Base-by-base conservation (phyloP, 805 yeast genomes). In the Candida tallmaniae region DNA sequence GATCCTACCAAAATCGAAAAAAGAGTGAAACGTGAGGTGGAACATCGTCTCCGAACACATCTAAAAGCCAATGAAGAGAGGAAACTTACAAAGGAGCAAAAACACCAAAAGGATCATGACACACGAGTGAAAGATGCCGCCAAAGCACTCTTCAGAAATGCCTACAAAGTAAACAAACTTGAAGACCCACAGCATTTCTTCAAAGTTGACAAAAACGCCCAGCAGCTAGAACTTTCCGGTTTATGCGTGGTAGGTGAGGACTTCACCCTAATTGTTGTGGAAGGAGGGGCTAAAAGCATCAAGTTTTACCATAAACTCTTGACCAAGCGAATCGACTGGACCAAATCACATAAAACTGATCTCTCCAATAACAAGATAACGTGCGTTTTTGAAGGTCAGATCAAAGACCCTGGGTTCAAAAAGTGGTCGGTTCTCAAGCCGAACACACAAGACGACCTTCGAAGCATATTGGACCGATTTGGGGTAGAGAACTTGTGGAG, bases 1-100 rank as follows among this genome's bases (percentile, higher is more conserved):
- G 95, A 93, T 52, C 97, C 98, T 1, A 90, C 97, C 0, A 76
- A 76, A 3, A 80, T 88, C 45, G 98, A 90, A 50, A 65, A 68
- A 55, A 58, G 69, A 32, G 96, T 93, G 0, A 66, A 74, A 28
- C 56, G 63, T 16, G 93, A 89, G 41, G 82, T 87, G 4, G 78
- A 71, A 25, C 73, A 74, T 28, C 65, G 98, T 20, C 63, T 60
- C 22, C 42, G 58, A 10, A 56, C 60, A 25, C 99, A 93, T 58
- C 66, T 73, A 41, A 57, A 56, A 26, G 68, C 54, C 12, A 93
- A 93, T 54, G 68, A 69, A 32, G 74, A 58, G 6, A 65, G 97
- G 23, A 80, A 74, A 48, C 58, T 81, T 18, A 70, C 76, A 0
- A 65, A 70, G 14, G 88, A 83, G 29, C 70, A 80, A 42, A 62